Conservation (phyloP, 176 grass and related monocot genomes). For the Carex littledalei region DNA sequence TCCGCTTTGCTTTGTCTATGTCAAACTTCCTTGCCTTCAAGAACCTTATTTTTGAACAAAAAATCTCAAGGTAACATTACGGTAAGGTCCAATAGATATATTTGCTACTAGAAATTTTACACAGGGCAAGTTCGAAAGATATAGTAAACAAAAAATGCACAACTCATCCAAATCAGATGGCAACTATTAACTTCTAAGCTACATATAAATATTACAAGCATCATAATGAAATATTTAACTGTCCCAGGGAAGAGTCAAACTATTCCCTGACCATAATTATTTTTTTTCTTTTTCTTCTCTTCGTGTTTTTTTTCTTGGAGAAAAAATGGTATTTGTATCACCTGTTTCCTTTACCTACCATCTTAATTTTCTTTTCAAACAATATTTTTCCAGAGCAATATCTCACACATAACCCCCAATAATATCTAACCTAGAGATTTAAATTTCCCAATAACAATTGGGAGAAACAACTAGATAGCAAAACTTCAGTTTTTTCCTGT, state of each 20-base stretch:
- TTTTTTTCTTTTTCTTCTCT: background rate
- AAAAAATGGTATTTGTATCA: background rate
- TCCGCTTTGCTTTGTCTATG: slow-evolving; percentile 85
- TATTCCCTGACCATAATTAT: background rate
- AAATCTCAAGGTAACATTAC: background rate
- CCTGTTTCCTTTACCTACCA: background rate
- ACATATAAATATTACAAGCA: background rate
- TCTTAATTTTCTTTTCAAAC: background rate
- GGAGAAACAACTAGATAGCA: background rate
- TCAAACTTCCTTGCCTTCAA: slow-evolving; percentile 82
- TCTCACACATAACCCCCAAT: background rate
- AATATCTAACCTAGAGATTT: background rate
- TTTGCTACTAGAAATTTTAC: background rate
- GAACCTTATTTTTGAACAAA: slow-evolving; percentile 32
- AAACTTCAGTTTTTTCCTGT: background rate
- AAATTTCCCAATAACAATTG: background rate
- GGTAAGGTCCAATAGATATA: background rate
- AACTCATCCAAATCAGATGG: background rate
- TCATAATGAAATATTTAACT: background rate
- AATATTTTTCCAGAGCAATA: background rate
- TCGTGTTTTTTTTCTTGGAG: background rate
- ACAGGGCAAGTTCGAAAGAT: background rate
- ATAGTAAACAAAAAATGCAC: background rate
- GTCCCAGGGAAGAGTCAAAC: background rate
- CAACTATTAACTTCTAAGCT: background rate